phyloP scores from a whole-genome alignment of 148 eudicot genomes.

The Heliosperma pusillum region DNA sequence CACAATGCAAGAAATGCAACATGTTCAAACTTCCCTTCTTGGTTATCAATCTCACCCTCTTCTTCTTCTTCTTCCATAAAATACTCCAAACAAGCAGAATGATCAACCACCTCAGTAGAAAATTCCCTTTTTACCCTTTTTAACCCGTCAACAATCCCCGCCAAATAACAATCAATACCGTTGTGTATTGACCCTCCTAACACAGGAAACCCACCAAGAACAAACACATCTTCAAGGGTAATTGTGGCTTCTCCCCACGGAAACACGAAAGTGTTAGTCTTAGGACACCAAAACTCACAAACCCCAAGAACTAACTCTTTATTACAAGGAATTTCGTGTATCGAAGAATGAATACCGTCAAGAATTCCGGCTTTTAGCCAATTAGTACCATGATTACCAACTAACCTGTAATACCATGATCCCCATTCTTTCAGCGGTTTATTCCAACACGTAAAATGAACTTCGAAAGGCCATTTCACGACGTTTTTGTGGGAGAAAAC shows the following conservation, averaged over 20 bases:
- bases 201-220: constrained; percentile 46
- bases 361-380: constrained; percentile 37
- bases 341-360: constrained; percentile 35
- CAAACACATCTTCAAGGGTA: constrained; percentile 46
- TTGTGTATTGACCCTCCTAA: constrained; percentile 19
- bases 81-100: constrained; percentile 28
- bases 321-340: constrained; percentile 23
- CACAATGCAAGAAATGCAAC: constrained; percentile 42
- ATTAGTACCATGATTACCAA: constrained; percentile 15
- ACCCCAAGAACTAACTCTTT: constrained; percentile 31
- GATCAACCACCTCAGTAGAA: constrained; percentile 7
- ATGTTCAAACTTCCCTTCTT: constrained; percentile 30
- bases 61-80: constrained; percentile 36
- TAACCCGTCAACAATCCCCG: constrained; percentile 21
- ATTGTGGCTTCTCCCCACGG: constrained; percentile 57
- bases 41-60: neutral
- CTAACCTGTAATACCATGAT: constrained; percentile 29
- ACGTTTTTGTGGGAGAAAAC: constrained; percentile 21
- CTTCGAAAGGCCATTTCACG: constrained; percentile 32
- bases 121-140: constrained; percentile 12
- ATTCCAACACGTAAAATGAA: constrained; percentile 33
- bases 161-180: neutral
- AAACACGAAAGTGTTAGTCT: constrained; percentile 41
- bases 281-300: constrained; percentile 37
- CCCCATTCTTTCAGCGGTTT: constrained; percentile 31